Evolutionary conservation across 2,329 filamentous ascomycete species (phyloP).

Genomic region (Apiospora koreana): DNA sequence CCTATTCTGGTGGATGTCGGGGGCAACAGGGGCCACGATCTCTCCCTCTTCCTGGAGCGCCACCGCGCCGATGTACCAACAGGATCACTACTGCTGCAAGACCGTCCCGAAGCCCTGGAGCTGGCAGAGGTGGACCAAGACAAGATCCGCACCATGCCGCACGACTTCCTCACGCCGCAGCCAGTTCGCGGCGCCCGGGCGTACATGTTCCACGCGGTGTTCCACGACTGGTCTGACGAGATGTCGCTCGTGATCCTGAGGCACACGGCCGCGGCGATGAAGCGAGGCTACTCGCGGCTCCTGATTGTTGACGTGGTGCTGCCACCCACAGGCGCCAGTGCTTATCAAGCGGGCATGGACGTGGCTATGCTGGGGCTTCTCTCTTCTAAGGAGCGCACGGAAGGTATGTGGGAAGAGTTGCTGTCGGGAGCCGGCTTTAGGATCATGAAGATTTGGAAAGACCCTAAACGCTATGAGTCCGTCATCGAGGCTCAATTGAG

Average conservation of each 20-base stretch:
- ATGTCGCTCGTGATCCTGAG: slow-evolving; percentile 26
- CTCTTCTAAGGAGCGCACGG: neutral
- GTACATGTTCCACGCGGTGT: slow-evolving; percentile 28
- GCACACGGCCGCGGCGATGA: slow-evolving; percentile 26
- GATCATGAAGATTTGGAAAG: slow-evolving; percentile 4
- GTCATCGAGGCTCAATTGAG: neutral
- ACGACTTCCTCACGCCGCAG: slow-evolving; percentile 42
- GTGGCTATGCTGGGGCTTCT: neutral
- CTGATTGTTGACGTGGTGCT: slow-evolving; percentile 35
- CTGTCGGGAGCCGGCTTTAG: neutral
- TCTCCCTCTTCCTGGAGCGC: slow-evolving; percentile 7
- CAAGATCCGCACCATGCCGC: slow-evolving; percentile 29
- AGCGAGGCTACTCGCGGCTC: slow-evolving; percentile 37
- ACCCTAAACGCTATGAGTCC: neutral
- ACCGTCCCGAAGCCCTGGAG: slow-evolving; percentile 28
- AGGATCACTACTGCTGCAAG: slow-evolving; percentile 35
- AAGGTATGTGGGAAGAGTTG: neutral
- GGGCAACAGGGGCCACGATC: slow-evolving; percentile 13
- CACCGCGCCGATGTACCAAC: neutral
- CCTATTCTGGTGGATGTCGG: neutral
- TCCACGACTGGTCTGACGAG: slow-evolving; percentile 35
- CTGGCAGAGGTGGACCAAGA: slow-evolving; percentile 26
- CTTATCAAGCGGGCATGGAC: neutral
- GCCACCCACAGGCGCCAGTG: neutral
- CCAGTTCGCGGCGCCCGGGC: slow-evolving; percentile 40